Evolutionary conservation across 345 rosid genomes (phyloP).

Genomic region (Linum usitatissimum): DNA sequence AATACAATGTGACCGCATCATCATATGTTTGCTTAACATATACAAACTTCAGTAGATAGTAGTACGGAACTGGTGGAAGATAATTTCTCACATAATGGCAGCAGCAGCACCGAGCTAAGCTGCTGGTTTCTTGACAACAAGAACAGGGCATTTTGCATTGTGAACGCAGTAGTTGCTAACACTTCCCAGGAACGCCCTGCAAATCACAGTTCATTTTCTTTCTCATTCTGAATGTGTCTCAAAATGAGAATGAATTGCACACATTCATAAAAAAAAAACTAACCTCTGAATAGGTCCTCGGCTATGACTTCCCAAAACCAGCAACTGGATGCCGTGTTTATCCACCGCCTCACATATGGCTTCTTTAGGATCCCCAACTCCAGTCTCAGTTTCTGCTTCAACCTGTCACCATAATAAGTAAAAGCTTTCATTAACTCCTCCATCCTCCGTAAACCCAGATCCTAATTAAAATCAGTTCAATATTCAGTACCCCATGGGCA

Average conservation of each 20-base stretch:
- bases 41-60: too few relatives aligned
- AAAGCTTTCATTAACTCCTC: too few relatives aligned
- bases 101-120: too few relatives aligned
- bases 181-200: background rate
- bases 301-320: conserved; percentile 42
- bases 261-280: background rate
- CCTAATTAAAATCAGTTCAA: background rate
- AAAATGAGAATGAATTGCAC: too few relatives aligned
- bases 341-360: conserved; percentile 36
- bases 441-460: background rate
- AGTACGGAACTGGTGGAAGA: too few relatives aligned
- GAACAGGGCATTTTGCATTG: background rate
- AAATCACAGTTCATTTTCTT: background rate
- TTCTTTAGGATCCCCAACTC: conserved; percentile 38
- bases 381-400: conserved; percentile 36
- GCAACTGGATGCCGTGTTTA: conserved; percentile 33
- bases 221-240: too few relatives aligned
- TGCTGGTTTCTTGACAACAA: background rate
- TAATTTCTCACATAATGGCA: too few relatives aligned
- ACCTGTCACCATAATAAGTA: conserved; percentile 22
- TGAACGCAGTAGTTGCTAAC: background rate
- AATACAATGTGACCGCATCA: too few relatives aligned
- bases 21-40: too few relatives aligned
- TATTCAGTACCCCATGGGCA: conserved; percentile 32
- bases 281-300: conserved; percentile 52